Evolutionary conservation across 345 rosid species (phyloP).

Genomic region (Ceriops zippeliana): DNA sequence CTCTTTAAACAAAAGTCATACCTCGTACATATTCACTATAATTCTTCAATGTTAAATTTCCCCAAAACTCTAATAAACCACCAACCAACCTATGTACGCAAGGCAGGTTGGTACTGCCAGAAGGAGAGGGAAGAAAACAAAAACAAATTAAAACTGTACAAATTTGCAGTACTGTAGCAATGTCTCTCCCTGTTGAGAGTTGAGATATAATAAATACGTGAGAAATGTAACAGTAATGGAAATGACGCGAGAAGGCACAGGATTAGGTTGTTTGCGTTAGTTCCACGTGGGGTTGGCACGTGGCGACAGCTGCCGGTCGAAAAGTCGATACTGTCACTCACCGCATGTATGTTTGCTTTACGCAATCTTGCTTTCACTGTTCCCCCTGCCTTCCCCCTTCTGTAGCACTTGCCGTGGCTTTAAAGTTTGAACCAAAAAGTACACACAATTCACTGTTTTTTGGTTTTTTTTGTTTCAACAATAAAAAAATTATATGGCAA

Average conservation of each 20-base stretch:
- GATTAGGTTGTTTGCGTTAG: conserved; percentile 29
- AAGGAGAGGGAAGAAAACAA: too few relatives aligned
- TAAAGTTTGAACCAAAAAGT: conserved; percentile 27
- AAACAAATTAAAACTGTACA: neutral
- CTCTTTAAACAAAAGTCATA: too few relatives aligned
- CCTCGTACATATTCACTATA: too few relatives aligned
- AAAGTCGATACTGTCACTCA: conserved; percentile 27
- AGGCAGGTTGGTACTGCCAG: too few relatives aligned
- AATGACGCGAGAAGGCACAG: conserved; percentile 20
- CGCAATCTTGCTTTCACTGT: conserved; percentile 28
- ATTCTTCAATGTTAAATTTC: too few relatives aligned
- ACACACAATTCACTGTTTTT: too few relatives aligned
- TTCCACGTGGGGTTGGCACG: conserved; percentile 26
- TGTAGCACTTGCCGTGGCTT: conserved; percentile 32
- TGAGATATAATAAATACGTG: neutral
- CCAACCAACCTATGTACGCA: too few relatives aligned
- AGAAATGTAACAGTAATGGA: conserved; percentile 3
- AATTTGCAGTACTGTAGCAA: neutral
- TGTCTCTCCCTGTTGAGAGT: neutral
- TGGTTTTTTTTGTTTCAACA: too few relatives aligned
- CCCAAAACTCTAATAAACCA: too few relatives aligned
- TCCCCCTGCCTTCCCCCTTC: neutral
- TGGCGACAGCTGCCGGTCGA: conserved; percentile 32
- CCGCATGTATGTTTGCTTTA: conserved; percentile 49
- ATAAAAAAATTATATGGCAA: too few relatives aligned